These are phyloP conservation scores for Musa itinerans DNA, from an alignment of 176 grass and related monocot genomes.

Conservation along the genomic window DNA sequence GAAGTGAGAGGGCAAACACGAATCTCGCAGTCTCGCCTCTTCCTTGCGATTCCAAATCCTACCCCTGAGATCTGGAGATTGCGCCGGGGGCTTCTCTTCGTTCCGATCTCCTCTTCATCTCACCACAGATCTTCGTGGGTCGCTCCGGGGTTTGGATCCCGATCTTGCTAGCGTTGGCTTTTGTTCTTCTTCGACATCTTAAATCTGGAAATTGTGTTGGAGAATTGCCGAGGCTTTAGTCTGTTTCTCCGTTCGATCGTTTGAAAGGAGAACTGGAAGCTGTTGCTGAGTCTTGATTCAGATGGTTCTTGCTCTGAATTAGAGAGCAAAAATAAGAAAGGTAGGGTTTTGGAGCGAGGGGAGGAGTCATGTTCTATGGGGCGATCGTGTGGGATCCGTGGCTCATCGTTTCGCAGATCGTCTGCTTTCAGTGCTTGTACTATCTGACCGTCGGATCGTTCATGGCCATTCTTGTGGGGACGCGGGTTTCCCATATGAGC, in stretches of 20 bases:
- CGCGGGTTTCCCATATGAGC: slow-evolving; percentile 61
- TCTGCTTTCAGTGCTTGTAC: slow-evolving; percentile 91
- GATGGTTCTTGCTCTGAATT: neutral
- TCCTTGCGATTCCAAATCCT: neutral
- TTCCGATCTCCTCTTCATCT: neutral
- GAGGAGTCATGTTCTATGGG: slow-evolving; percentile 89
- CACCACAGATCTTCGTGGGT: neutral
- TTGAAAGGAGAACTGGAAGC: neutral
- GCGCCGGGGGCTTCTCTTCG: neutral
- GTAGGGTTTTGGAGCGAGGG: neutral
- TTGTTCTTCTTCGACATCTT: neutral
- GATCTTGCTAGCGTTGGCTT: neutral
- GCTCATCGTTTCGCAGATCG: slow-evolving; percentile 97
- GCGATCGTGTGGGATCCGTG: slow-evolving; percentile 96
- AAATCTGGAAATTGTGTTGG: neutral
- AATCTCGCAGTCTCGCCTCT: neutral
- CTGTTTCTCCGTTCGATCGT: no score
- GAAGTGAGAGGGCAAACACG: no score
- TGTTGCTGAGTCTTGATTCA: neutral
- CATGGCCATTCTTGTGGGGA: slow-evolving; percentile 71
- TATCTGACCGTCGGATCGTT: slow-evolving; percentile 68
- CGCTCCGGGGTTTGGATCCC: neutral
- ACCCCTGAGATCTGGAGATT: neutral
- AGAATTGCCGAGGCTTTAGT: no score
- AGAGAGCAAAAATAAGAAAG: neutral